These are phyloP conservation scores for Novymonas esmeraldas DNA, from an alignment of 208 protist species.

Conservation along the genomic window DNA sequence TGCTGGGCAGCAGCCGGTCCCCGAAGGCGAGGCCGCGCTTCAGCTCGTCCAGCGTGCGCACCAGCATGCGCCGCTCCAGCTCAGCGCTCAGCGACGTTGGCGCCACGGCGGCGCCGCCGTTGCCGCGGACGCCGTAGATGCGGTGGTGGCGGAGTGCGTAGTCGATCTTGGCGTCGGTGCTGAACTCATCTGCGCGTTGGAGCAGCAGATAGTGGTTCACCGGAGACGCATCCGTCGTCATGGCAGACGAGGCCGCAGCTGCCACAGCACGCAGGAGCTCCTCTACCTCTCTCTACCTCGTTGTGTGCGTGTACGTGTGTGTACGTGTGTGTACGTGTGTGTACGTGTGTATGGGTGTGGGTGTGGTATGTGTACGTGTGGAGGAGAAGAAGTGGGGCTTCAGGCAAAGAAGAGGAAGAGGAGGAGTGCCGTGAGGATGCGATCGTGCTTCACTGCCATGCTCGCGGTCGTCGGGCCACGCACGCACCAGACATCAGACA, in stretches of 20 bases:
- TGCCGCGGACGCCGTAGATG: slow-evolving; percentile 16
- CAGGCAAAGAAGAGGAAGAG: no score
- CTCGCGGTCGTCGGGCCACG: no score
- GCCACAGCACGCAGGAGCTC: no score
- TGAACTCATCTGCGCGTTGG: slow-evolving; percentile 58
- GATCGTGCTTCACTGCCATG: no score
- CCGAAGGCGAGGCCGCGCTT: slow-evolving; percentile 36
- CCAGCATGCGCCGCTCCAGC: slow-evolving; percentile 44
- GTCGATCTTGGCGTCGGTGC: slow-evolving; percentile 63
- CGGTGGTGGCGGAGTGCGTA: slow-evolving; percentile 62
- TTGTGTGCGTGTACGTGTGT: no score
- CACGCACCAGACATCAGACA: no score
- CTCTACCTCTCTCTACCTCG: no score
- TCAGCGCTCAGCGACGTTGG: slow-evolving; percentile 17
- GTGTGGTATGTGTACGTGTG: no score
- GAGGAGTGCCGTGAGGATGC: no score
- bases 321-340: no score
- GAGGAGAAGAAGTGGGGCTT: not conserved
- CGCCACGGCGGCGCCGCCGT: not conserved
- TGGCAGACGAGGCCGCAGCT: not conserved
- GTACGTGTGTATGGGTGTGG: no score
- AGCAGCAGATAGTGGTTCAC: slow-evolving; percentile 84
- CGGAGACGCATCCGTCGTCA: slow-evolving; percentile 79
- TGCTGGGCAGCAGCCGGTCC: slow-evolving; percentile 32
- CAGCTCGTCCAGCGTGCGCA: slow-evolving; percentile 59